Base-by-base conservation (phyloP, 352 stramenopile species). In the Phytopythium sindhum region DNA sequence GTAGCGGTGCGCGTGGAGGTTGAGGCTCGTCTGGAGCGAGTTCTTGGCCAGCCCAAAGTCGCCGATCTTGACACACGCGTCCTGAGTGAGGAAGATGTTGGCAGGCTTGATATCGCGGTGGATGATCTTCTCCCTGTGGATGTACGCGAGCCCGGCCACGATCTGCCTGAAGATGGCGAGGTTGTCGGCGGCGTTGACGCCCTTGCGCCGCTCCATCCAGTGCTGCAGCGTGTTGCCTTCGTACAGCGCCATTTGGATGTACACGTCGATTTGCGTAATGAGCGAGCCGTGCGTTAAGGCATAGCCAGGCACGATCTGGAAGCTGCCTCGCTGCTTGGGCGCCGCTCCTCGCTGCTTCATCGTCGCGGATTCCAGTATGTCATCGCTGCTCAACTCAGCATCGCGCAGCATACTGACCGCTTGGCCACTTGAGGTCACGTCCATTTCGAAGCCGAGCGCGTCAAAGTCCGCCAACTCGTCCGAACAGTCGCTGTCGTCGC, bases 241-340 rank as follows among this genome's bases (percentile, higher is more conserved):
- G 63, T 97, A 98, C 35, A 97, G 90, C 47, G 97, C 90, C 95
- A 98, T 98, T 70, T 98, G 89, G 53, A 96, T 96, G 70, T 94
- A 95, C 52, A 97, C 80, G 33, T 94, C 82, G 54, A 94, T 92
- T 60, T 91, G 81, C 4, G 82, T 89, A 62, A 77, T 86, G 52
- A 92, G 65, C 1, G 69, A 60, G 14, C 63, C 68, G 19, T 47
- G 33, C 26, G 26, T 21, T 2, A 17, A 41, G 0, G 28, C 50
- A 17, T 56, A 26, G 48, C 48, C 17, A 24, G 12, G 6, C 7
- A 10, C 31, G 9, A 35, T n/a, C 7, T 50, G n/a, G 33, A 29
- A 35, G 37, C 54, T 47, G 35, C 19, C 21, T 17, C 23, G 35
- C 35, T 31, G 35, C 37, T 50, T 60, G 54, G 17, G 23, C 33